Percentiles rank a stretch among this genome's conserved stretches.
Evolutionary conservation across 768 basidiomycete species (phyloP).

Genomic region (Trametes villosa): DNA sequence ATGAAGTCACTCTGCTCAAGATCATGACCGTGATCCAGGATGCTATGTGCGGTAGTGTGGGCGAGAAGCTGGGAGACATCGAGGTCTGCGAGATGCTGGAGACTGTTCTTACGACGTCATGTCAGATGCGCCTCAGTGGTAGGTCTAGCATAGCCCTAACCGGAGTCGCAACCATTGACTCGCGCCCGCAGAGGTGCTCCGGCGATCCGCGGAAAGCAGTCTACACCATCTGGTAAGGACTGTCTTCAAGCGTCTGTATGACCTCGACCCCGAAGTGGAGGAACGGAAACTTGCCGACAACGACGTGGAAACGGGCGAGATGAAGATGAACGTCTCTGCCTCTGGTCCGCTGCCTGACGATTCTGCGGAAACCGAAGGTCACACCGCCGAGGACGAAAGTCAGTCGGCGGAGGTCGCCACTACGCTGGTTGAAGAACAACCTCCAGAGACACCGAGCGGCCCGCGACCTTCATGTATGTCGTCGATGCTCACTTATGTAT

Average conservation of each 20-base stretch:
- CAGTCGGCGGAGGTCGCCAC: background rate
- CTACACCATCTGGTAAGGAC: conserved; percentile 88
- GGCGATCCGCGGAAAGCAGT: conserved; percentile 84
- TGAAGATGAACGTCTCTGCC: conserved; percentile 62
- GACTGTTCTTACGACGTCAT: conserved; percentile 94
- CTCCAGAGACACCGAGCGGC: conserved; percentile 30
- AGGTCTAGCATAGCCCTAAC: conserved; percentile 7
- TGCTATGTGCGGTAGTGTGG: conserved; percentile 73
- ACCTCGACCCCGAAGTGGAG: conserved; percentile 65
- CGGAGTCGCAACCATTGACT: conserved; percentile 14
- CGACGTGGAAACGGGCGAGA: conserved; percentile 55
- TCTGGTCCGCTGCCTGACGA: background rate
- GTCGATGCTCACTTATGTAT: background rate
- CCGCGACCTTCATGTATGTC: conserved; percentile 2
- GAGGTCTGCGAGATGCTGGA: conserved; percentile 99
- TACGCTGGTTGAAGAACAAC: background rate
- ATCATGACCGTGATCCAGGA: conserved; percentile 90
- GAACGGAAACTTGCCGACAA: conserved; percentile 63
- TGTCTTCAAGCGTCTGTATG: conserved; percentile 76
- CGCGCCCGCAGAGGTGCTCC: conserved; percentile 68
- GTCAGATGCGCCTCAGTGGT: conserved; percentile 97
- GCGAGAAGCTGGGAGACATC: conserved; percentile 81
- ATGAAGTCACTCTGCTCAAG: conserved; percentile 92
- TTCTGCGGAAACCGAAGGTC: background rate
- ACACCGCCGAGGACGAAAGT: background rate